phyloP scores from a whole-genome alignment of 164 flowering plant species.

The Platanus orientalis region DNA sequence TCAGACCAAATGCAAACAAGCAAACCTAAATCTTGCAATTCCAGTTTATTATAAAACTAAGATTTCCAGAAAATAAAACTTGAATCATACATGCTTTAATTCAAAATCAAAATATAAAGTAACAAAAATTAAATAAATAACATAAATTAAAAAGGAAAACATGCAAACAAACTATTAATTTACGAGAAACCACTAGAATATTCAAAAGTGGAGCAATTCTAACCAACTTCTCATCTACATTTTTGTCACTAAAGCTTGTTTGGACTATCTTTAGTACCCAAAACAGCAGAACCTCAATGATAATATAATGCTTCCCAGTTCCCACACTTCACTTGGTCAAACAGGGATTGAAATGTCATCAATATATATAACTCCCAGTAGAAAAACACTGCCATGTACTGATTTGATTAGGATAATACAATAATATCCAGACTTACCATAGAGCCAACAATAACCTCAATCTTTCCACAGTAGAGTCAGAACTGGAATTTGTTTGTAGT shows the following conservation, averaged over 20 bases:
- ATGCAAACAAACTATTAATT: not conserved
- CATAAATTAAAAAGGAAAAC: too few relatives aligned
- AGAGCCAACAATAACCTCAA: not conserved
- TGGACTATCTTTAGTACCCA: not conserved
- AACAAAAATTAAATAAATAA: too few relatives aligned
- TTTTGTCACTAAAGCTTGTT: not conserved
- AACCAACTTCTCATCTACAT: not conserved
- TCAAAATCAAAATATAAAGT: too few relatives aligned
- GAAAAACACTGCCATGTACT: not conserved
- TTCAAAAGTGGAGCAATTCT: not conserved
- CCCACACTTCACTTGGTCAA: not conserved
- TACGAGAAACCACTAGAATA: too few relatives aligned
- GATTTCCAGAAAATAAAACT: too few relatives aligned
- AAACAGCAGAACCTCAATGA: not conserved
- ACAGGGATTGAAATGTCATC: not conserved
- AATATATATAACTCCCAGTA: not conserved
- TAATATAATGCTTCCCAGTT: not conserved
- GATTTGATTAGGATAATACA: not conserved
- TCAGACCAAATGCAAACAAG: too few relatives aligned
- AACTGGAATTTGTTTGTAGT: not conserved
- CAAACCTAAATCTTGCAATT: too few relatives aligned
- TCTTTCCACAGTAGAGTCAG: not conserved
- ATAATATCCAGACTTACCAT: too few relatives aligned
- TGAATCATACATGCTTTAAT: too few relatives aligned
- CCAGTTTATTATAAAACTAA: too few relatives aligned